phyloP scores from a whole-genome alignment of 352 stramenopile genomes.

The Phytophthora boehmeriae region DNA sequence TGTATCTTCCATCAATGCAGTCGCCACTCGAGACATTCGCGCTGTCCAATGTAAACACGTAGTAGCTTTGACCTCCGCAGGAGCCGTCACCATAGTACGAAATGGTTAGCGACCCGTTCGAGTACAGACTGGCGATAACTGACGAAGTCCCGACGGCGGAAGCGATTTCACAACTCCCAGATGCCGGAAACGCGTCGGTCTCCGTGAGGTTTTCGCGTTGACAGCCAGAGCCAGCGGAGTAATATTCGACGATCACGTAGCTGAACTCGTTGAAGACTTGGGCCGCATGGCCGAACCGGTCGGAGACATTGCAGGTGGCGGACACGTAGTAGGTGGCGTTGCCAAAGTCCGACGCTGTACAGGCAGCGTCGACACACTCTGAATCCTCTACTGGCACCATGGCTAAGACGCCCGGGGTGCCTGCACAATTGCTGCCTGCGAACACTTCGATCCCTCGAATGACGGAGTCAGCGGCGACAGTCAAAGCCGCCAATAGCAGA shows the following conservation, averaged over 20 bases:
- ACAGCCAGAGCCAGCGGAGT: slow-evolving; percentile 14
- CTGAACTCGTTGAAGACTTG: slow-evolving; percentile 19
- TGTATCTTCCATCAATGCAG: slow-evolving; percentile 7
- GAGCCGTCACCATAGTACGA: slow-evolving; percentile 14
- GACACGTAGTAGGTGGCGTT: slow-evolving; percentile 21
- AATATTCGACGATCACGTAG: slow-evolving; percentile 29
- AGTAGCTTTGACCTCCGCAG: slow-evolving; percentile 17
- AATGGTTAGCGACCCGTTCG: slow-evolving; percentile 23
- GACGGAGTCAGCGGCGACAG: slow-evolving; percentile 3
- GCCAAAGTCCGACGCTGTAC: slow-evolving; percentile 12
- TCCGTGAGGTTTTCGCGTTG: not conserved
- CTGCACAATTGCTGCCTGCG: slow-evolving; percentile 19
- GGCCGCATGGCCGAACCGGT: slow-evolving; percentile 4
- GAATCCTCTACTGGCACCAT: slow-evolving; percentile 9
- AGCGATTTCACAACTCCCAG: slow-evolving; percentile 24
- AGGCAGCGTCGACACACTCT: slow-evolving; percentile 11
- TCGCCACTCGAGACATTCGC: slow-evolving; percentile 20
- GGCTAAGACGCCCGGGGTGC: slow-evolving; percentile 20
- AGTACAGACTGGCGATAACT: slow-evolving; percentile 16
- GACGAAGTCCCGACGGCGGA: slow-evolving; percentile 16
- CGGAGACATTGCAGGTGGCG: slow-evolving; percentile 14
- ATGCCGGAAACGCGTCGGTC: slow-evolving; percentile 13
- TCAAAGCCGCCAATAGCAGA: not conserved
- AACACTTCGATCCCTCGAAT: slow-evolving; percentile 23
- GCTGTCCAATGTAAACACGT: slow-evolving; percentile 22